Conservation (phyloP, 2,329 filamentous ascomycete species). For the Thielaviopsis euricoi region DNA sequence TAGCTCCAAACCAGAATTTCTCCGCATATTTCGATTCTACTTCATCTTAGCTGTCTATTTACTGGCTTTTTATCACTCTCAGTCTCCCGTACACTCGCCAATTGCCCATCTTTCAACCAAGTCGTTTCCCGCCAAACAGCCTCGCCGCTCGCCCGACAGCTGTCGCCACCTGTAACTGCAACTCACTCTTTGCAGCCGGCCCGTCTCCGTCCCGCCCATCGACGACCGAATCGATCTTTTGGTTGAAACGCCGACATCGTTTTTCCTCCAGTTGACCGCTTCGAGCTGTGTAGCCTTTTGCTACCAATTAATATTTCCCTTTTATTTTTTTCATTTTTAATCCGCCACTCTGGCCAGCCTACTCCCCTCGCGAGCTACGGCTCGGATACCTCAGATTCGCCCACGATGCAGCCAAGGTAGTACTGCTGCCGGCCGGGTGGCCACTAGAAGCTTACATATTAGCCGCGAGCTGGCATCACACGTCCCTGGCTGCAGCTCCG, state of each 20-base stretch:
- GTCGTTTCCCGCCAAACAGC: not conserved
- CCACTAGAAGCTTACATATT: constrained; percentile 1
- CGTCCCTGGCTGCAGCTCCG: not conserved
- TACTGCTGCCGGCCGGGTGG: constrained; percentile 11
- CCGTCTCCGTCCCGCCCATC: not conserved
- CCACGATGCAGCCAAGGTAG: constrained; percentile 12
- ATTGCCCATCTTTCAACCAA: not conserved
- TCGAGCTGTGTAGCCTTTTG: not conserved
- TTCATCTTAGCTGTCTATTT: not conserved
- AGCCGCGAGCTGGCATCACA: constrained; percentile 1
- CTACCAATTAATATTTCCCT: not conserved
- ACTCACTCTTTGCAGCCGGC: not conserved
- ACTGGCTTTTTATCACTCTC: not conserved
- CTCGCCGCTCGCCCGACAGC: not conserved
- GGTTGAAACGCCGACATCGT: not conserved
- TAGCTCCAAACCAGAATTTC: not conserved
- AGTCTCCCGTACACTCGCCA: not conserved
- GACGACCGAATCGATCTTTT: not conserved
- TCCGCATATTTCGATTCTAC: not conserved
- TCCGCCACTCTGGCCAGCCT: constrained; percentile 12
- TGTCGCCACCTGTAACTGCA: not conserved
- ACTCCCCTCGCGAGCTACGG: constrained; percentile 12
- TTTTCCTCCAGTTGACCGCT: not conserved
- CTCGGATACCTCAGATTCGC: constrained; percentile 13
- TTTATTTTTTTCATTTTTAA: not conserved